These are phyloP conservation scores for Nigrograna mackinnonii DNA, from an alignment of 2,329 filamentous ascomycete species.

Conservation along the genomic window DNA sequence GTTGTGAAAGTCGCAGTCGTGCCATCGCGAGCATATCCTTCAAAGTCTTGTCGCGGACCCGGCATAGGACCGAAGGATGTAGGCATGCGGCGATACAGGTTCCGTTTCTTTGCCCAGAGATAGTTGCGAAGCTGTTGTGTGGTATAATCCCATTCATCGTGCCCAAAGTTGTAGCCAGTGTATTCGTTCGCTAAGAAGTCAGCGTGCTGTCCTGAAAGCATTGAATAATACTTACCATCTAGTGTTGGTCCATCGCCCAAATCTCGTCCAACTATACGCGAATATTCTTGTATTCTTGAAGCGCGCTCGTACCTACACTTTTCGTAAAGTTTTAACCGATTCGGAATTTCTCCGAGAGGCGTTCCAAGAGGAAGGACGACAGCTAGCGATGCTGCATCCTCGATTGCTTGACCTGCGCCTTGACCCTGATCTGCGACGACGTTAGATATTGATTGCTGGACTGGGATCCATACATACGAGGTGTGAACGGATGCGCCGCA, in stretches of 20 bases:
- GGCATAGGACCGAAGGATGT: conserved; percentile 45
- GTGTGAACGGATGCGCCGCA: conserved; percentile 70
- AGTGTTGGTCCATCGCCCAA: conserved; percentile 37
- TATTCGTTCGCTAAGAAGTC: conserved; percentile 33
- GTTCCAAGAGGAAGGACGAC: conserved; percentile 58
- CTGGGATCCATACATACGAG: conserved; percentile 45
- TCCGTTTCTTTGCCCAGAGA: conserved; percentile 48
- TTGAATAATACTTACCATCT: conserved; percentile 13
- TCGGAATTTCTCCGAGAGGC: conserved; percentile 50
- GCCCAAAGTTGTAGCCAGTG: conserved; percentile 58
- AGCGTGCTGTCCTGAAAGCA: background rate
- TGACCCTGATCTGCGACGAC: conserved; percentile 60
- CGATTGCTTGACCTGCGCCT: conserved; percentile 67
- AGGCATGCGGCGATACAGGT: conserved; percentile 47
- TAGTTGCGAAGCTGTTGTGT: conserved; percentile 55
- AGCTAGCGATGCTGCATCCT: conserved; percentile 65
- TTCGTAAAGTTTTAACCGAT: conserved; percentile 63
- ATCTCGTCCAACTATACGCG: conserved; percentile 57
- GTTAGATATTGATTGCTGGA: too few species aligned
- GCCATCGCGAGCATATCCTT: conserved; percentile 23
- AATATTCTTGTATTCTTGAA: conserved; percentile 60
- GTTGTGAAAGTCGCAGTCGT: conserved; percentile 38
- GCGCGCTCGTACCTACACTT: conserved; percentile 61
- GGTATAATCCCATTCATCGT: conserved; percentile 63
- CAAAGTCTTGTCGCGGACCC: conserved; percentile 39